These are phyloP conservation scores for Solanum pimpinellifolium DNA, from an alignment of 257 asterid species.

Conservation along the genomic window DNA sequence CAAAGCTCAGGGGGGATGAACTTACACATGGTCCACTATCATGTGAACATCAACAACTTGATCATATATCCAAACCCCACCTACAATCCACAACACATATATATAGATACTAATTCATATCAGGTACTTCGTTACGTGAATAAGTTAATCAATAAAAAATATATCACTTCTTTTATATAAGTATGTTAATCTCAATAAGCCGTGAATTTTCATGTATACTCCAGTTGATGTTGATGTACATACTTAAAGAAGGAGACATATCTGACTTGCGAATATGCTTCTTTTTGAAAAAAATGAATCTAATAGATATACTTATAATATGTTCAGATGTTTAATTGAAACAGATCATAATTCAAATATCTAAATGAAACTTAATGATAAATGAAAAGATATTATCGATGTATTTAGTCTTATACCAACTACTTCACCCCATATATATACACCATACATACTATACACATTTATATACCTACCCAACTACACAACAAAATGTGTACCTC, in stretches of 20 bases:
- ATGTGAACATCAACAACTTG: slow-evolving; percentile 58
- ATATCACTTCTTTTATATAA: neutral
- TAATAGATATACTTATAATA: neutral
- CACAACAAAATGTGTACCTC: neutral
- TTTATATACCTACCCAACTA: neutral
- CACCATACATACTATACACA: neutral
- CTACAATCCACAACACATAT: slow-evolving; percentile 14
- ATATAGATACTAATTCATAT: neutral
- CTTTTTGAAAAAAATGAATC: neutral
- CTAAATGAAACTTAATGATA: neutral
- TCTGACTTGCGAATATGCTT: neutral
- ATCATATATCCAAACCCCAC: slow-evolving; percentile 23
- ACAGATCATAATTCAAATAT: neutral
- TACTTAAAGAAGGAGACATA: no score
- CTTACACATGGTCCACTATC: slow-evolving; percentile 52
- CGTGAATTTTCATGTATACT: neutral
- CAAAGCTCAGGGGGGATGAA: slow-evolving; percentile 64
- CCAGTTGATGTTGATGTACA: no score
- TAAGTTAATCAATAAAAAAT: neutral
- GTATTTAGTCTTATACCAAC: neutral
- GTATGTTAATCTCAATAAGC: neutral
- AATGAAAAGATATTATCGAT: neutral
- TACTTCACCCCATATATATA: slow-evolving; percentile 12
- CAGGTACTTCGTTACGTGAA: neutral
- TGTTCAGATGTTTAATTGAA: neutral